Evolutionary conservation across 2,329 filamentous ascomycete species (phyloP).

Genomic region (Cadophora sp.): DNA sequence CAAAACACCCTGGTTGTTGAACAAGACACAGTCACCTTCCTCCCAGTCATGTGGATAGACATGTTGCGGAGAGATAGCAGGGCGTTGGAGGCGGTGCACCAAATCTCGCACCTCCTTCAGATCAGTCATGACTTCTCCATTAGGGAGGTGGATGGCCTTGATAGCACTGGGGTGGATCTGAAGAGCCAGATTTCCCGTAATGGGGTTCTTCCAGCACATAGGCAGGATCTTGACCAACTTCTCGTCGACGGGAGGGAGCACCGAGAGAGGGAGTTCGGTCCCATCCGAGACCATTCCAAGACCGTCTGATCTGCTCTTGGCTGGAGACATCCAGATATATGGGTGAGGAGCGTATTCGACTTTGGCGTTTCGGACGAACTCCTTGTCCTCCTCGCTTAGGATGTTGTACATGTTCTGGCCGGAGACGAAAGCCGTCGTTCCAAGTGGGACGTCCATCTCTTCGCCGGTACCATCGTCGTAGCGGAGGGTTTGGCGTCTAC

Average conservation of each 20-base stretch:
- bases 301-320: slow-evolving; percentile 70
- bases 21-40: slow-evolving; percentile 77
- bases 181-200: slow-evolving; percentile 71
- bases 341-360: slow-evolving; percentile 81
- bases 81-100: slow-evolving; percentile 75
- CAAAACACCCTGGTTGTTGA: slow-evolving; percentile 78
- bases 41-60: slow-evolving; percentile 82
- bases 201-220: slow-evolving; percentile 80
- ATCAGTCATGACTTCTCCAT: slow-evolving; percentile 74
- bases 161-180: slow-evolving; percentile 79
- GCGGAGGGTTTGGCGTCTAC: slow-evolving; percentile 68
- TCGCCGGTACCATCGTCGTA: slow-evolving; percentile 77
- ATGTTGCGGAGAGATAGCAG: slow-evolving; percentile 70
- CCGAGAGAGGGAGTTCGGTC: slow-evolving; percentile 62
- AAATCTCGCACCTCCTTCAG: slow-evolving; percentile 69
- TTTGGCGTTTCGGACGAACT: slow-evolving; percentile 69
- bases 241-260: slow-evolving; percentile 70
- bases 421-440: slow-evolving; percentile 78
- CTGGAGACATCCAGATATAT: slow-evolving; percentile 81
- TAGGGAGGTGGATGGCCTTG: slow-evolving; percentile 69
- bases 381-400: slow-evolving; percentile 69
- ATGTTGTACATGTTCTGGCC: slow-evolving; percentile 74
- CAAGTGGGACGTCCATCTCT: slow-evolving; percentile 70
- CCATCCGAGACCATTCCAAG: slow-evolving; percentile 74
- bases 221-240: slow-evolving; percentile 74